These are phyloP conservation scores for Epichloe amarillans DNA, from an alignment of 2,329 filamentous ascomycete genomes.

Conservation along the genomic window DNA sequence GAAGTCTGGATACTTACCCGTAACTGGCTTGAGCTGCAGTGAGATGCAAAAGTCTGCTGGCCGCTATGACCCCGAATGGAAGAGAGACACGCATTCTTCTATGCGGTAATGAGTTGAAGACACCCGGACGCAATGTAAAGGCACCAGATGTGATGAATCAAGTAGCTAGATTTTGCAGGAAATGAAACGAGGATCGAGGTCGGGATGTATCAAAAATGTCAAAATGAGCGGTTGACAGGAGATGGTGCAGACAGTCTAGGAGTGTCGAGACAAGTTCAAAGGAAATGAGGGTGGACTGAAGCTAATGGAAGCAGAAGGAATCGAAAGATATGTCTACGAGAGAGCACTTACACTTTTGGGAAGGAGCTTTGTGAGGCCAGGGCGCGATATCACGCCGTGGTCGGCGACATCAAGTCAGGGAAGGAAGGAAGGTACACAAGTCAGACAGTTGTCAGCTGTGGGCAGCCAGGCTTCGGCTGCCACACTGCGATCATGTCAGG, in stretches of 20 bases:
- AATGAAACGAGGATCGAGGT: conserved; percentile 1
- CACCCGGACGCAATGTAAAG: background rate
- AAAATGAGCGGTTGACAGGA: conserved; percentile 2
- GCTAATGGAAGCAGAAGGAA: background rate
- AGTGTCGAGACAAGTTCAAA: background rate
- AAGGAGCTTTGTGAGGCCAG: background rate
- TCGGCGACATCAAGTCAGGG: background rate
- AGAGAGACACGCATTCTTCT: conserved; percentile 25
- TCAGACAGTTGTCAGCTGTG: background rate
- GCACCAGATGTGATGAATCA: conserved; percentile 1
- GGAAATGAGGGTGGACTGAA: background rate
- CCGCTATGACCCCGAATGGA: conserved; percentile 22
- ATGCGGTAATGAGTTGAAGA: background rate
- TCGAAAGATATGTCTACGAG: background rate
- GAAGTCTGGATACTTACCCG: conserved; percentile 16
- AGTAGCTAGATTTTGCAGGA: conserved; percentile 3
- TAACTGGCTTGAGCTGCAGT: conserved; percentile 20
- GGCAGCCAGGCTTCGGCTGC: background rate
- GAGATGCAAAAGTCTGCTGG: conserved; percentile 20
- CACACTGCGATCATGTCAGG: background rate
- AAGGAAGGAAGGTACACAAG: background rate
- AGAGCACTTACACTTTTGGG: background rate
- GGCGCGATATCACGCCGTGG: background rate
- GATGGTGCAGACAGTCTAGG: background rate
- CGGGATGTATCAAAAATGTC: conserved; percentile 1